Evolutionary conservation across 257 asterid genomes (phyloP), one percentile per base, ranked within the genome.

Genomic region (Fraxinus cuspidata): DNA sequence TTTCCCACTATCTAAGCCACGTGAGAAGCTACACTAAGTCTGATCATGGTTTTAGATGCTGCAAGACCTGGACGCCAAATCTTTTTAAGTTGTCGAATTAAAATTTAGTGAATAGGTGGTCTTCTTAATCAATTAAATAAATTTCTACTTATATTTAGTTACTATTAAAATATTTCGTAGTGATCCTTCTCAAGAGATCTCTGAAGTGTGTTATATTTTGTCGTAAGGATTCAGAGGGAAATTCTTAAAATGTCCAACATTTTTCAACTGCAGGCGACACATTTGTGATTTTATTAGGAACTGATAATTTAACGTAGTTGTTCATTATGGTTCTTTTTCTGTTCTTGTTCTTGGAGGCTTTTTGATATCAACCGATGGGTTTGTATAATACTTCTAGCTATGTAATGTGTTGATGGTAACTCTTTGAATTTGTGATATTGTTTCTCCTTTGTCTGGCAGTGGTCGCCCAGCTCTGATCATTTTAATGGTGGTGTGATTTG

Each of bases 361-460:
- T 51, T 27, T 27, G 31, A 31, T 19, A 21, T 19, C 69, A 63
- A 25, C 69, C 11, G 1, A 21, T 28, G 2, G 7, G 19, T 60
- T 51, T 56, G 28, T 11, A 60, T 40, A 63, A 3, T 63, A 32
- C 63, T 75, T 60, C 49, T 64, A 58, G 8, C 72, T 15, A 21
- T 4, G 29, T 5, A 7, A 37, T 23, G 8, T 60, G 12, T 63
- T 4, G 7, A 37, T 25, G 38, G 8, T 25, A 15, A 58, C 34
- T 63, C 35, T 63, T 63, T 12, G 16, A 25, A 27, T 63, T 63
- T 63, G 69, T 27, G 18, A 63, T 27, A 63, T 63, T 27, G 69
- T 31, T 63, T 60, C 65, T 56, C 28, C 34, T 63, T 63, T 63
- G 18, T 63, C 7, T 63, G 69, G 69, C n/a, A 63, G 69, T 60